Base-by-base conservation (phyloP, 2,329 filamentous ascomycete genomes). In the Claviceps sp. region DNA sequence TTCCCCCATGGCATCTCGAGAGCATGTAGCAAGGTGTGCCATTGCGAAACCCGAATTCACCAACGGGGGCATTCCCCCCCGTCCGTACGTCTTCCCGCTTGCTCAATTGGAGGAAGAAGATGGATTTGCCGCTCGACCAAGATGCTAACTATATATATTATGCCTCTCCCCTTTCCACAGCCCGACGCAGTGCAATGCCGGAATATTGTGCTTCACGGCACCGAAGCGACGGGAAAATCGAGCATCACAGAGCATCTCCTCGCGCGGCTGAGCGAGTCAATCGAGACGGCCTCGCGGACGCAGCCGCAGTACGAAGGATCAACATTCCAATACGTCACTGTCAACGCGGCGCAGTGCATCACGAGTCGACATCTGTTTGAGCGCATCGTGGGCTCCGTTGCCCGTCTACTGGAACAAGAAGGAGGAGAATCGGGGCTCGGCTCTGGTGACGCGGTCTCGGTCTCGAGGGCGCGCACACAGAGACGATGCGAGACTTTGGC, bases 181-280 rank as follows among this genome's bases (percentile, higher is more conserved):
- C 78, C 81, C 22, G 67, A 71, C 47, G 74, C 83, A n/a, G 83
- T 87, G 34, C 83, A 80, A 52, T 86, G 85, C 52, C 73, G 81
- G 11, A 86, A 87, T 55, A 66, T 96, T 11, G 81, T 96, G 22
- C 68, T 94, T 48, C 83, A 97, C 65, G 93, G 93, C 49, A 80
- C 89, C 34, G 83, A 90, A 61, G 85, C 89, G 2, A 95, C 90
- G 0, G 91, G 89, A 42, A 97, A 97, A 70, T 87, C 82, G 37
- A 78, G 80, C 47, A 76, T 95, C 49, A 73, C 84, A 3, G 73
- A 74, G 52, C 73, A 76, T 3, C 75, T 70, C 22, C 60, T 70
- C 40, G 52, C 54, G 24, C 50, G 55, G 8, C 52, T 70, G 10
- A 57, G 58, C 26, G 50, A 58, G 37, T 54, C 56, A 41, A 47